Conservation (phyloP, 345 rosid genomes). For the Brassica incana region DNA sequence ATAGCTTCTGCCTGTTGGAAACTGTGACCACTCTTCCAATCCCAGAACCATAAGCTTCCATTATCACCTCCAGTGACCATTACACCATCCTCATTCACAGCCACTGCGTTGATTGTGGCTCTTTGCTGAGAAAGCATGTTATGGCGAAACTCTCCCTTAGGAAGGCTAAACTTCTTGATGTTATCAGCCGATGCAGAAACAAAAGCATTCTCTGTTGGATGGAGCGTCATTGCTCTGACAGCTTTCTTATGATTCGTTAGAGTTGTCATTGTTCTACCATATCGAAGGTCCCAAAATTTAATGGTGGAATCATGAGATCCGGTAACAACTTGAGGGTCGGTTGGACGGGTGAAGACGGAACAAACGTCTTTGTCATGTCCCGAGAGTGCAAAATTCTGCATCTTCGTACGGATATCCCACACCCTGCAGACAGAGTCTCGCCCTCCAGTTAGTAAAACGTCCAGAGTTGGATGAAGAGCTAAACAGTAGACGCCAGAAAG, state of each 20-base stretch:
- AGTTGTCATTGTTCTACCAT: constrained; percentile 80
- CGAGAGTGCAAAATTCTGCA: too few species aligned
- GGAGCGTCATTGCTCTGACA: constrained; percentile 84
- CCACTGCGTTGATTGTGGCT: constrained; percentile 88
- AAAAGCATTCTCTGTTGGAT: constrained; percentile 83
- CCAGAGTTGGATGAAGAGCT: constrained; percentile 91
- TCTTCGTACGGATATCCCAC: too few species aligned
- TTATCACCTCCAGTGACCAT: constrained; percentile 98
- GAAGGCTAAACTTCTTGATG: constrained; percentile 83
- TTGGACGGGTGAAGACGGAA: too few species aligned
- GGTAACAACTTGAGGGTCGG: constrained; percentile 86
- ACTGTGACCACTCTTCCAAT: constrained; percentile 91
- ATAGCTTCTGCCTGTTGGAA: constrained; percentile 85
- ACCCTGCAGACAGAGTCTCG: constrained; percentile 95
- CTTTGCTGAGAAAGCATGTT: constrained; percentile 98
- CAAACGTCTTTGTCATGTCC: too few species aligned
- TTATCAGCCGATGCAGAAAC: constrained; percentile 94
- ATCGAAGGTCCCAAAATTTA: constrained; percentile 93
- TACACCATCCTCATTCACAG: constrained; percentile 91
- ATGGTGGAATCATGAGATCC: constrained; percentile 88
- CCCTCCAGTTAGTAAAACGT: constrained; percentile 88
- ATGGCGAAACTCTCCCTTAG: constrained; percentile 81
- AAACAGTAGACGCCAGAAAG: constrained; percentile 89
- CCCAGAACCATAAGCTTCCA: constrained; percentile 94
- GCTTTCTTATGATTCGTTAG: constrained; percentile 85